Evolutionary conservation across 2,329 filamentous ascomycete genomes (phyloP), one percentile per base, ranked within the genome.

Genomic region (Curvularia sp.): DNA sequence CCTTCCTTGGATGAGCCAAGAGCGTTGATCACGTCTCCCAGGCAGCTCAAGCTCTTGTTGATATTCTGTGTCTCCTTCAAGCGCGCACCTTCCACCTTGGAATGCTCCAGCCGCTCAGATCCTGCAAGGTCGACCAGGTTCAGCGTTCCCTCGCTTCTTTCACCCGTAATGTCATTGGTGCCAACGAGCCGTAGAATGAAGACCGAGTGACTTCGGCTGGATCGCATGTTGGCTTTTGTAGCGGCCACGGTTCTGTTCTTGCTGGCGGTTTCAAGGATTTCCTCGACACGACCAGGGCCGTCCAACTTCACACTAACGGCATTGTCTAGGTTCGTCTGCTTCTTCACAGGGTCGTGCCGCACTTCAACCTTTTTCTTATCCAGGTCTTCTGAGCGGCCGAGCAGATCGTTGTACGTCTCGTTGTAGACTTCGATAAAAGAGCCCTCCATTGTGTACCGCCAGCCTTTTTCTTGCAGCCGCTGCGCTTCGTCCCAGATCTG

Each of bases 341-440:
- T 92, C 67, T 89, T 91, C 34, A 83, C 80, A 41, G 92, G 86
- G 70, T 98, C 94, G 66, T 98, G 95, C 1, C 91, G 87, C 57
- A 97, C 94, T 69, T 96, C 92, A 49, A 94, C 89, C 79, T 92
- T 96, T 79, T 90, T 92, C 79, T 89, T 92, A 62, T 89, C 87
- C 49, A 92, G 83, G 19, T 89, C 84, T 53, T 89, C 88, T 0
- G 89, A 86, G 53, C 84, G 86, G 12, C 89, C 88, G 3, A 99
- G 85, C 13, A 99, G 80, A 75, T 99, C 95, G 74, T 97, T 93
- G 63, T 99, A 84, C 61, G 96, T 95, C 75, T 99, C 95, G 63
- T 99, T 98, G 85, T 99, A 99, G 5, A 99, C 95, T 74, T 99
- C 95, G 13, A 98, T 88, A 72, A 99, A 99, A 55, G 89, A 93